Evolutionary conservation across 768 basidiomycete genomes (phyloP), one percentile per base, ranked within the genome.

Genomic region (Mycena maculata): DNA sequence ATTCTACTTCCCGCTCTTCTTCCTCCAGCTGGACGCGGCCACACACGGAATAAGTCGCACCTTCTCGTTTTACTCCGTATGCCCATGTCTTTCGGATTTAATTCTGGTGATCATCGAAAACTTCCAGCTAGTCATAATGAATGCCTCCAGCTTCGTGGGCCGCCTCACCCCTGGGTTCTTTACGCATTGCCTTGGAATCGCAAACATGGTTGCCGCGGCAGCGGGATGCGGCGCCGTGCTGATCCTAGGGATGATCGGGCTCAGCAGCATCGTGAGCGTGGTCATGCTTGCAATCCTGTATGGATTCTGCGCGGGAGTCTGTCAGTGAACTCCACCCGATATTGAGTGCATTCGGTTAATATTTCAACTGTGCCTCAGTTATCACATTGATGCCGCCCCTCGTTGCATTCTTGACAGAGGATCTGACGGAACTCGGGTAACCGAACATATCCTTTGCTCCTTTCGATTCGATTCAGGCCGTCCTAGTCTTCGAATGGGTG

Each of bases 1-100:
- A 13, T 71, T 75, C 57, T 79, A 71, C 45, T 76, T 63, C 16
- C 79, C 80, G 0, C 59, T 80, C 15, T 82, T 82, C 69, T 82
- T 77, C 63, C 60, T 81, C 9, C 82, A 83, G 63, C 65, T 82
- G 18, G 77, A 77, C 63, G 72, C 80, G 1, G 50, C 72, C 49
- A 36, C 60, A n/a, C 79, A 79, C 49, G 73, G 75, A 1, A 69
- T 77, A 41, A 62, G 72, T 16, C 45, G 69, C 16, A 74, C 66
- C 9, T 75, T 83, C 23, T 75, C 80, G 3, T 81, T 83, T 49
- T 82, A 82, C 53, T 76, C 80, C n/a, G 82, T 80, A 18, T 5
- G 52, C 31, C 41, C 41, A 42, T 76, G 25, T 8, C 16, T 42
- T 9, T 42, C 16, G 16, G 8, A 16, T n/a, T 42, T 16, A 16